Conservation (phyloP, 2,329 filamentous ascomycete genomes). For the Ascochyta viciae-villosae region DNA sequence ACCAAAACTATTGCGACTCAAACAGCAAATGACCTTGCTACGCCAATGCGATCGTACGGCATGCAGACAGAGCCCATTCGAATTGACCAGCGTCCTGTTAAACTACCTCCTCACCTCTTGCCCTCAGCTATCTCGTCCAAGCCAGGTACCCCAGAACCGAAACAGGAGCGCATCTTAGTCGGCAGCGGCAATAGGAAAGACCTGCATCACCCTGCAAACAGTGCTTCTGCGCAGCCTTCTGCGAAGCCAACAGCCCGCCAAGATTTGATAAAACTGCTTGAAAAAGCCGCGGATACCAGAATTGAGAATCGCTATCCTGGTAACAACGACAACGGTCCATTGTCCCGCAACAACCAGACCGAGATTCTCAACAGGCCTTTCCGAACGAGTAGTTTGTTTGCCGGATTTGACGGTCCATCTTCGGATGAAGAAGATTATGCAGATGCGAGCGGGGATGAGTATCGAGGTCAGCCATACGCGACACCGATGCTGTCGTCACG, state of each 20-base stretch:
- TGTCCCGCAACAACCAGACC: conserved; percentile 64
- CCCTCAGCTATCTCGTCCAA: conserved; percentile 75
- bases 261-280: conserved; percentile 39
- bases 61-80: conserved; percentile 93
- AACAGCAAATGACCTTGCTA: conserved; percentile 63
- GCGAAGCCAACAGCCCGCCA: conserved; percentile 34
- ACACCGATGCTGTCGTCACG: conserved; percentile 57
- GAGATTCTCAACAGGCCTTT: conserved; percentile 71
- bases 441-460: conserved; percentile 70
- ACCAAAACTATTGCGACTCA: conserved; percentile 86
- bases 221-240: conserved; percentile 20
- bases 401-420: conserved; percentile 77
- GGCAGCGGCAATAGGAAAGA: conserved; percentile 23
- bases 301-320: conserved; percentile 74
- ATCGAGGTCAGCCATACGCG: conserved; percentile 49
- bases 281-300: conserved; percentile 35
- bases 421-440: conserved; percentile 63
- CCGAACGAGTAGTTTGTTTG: conserved; percentile 84
- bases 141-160: conserved; percentile 50
- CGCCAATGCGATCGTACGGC: conserved; percentile 61
- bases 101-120: conserved; percentile 77
- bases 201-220: conserved; percentile 20
- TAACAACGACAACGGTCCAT: conserved; percentile 80
- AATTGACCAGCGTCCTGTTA: conserved; percentile 77
- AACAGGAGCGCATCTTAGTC: conserved; percentile 14